Conservation (phyloP, 306 rosid genomes). For the Quercus aquifolioides region DNA sequence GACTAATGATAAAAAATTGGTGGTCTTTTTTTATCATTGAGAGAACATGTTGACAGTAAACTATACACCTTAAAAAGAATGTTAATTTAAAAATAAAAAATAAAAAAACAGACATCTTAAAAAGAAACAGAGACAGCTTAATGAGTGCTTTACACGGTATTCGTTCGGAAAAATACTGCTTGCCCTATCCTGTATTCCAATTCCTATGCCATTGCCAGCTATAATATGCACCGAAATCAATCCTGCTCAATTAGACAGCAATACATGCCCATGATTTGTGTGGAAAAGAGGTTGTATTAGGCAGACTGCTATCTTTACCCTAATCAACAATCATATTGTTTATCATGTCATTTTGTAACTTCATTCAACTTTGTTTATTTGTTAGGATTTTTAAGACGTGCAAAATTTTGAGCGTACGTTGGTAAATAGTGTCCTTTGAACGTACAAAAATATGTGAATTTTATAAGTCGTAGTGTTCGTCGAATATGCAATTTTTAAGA, state of each 20-base stretch:
- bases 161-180: not conserved
- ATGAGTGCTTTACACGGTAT: constrained; percentile 19
- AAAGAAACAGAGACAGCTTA: not conserved
- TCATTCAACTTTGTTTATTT: no score
- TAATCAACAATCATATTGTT: no score
- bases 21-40: not conserved
- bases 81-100: no score
- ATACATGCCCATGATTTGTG: not conserved
- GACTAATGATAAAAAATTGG: not conserved
- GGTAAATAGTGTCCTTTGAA: no score
- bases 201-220: constrained; percentile 5
- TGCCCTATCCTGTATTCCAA: not conserved
- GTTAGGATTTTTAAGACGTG: no score
- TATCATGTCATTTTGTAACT: no score
- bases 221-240: not conserved
- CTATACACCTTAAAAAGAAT: not conserved
- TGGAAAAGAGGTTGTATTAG: no score
- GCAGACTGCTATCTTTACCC: no score
- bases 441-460: no score
- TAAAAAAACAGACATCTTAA: not conserved
- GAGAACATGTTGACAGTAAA: not conserved
- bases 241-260: constrained; percentile 1
- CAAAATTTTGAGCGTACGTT: no score
- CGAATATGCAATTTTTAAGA: no score
- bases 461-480: no score